Base-by-base conservation (phyloP, 1,139 yeast species). In the Geotrichum klebahnii region DNA sequence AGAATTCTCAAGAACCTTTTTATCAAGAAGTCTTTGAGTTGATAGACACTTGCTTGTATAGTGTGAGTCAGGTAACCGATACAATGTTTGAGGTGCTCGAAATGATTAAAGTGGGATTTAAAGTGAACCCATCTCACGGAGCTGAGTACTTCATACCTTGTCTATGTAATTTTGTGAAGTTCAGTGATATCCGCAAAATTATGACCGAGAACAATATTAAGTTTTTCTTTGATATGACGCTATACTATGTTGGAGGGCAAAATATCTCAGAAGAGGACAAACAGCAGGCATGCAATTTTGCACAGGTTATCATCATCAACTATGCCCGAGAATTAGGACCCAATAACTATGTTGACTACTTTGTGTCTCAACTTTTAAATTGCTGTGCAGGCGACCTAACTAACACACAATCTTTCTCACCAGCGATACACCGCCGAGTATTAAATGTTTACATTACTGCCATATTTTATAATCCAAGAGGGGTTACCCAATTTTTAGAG, bases 1-100 rank as follows among this genome's bases (percentile, higher is more conserved):
- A 70, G 22, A 48, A 48, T 24, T 39, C 48, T 1, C 41, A 52
- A 14, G 49, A 48, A 23, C 22, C 42, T 10, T 52, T 45, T 46
- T 52, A 46, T 24, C 52, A 52, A 23, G 54, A 52, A 17, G 44
- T 52, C 14, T 52, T 52, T 48, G 54, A 52, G 26, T 46, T 52
- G 12, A 45, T 52, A 23, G 54, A 48, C 14, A 48, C 35, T n/a
- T 52, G 40, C 34, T 40, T 42, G 36, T 46, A 34, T 28, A 37
- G 41, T 9, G 19, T 23, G 3, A 16, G 10, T 5, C 32, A 28
- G 14, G 37, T 48, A 12, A 48, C 47, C 22, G 28, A 22, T 19
- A 37, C 46, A 12, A 37, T 42, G 46, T 29, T 43, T 3, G 32
- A 48, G 19, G 42, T 52, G 16, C 26, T 49, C 5, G 44, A 45